A percentile compares a stretch with the other conserved stretches of the same genome.
Evolutionary conservation across 371 early-diverging fungal species (phyloP).

Genomic region (Zancudomyces culisetae): DNA sequence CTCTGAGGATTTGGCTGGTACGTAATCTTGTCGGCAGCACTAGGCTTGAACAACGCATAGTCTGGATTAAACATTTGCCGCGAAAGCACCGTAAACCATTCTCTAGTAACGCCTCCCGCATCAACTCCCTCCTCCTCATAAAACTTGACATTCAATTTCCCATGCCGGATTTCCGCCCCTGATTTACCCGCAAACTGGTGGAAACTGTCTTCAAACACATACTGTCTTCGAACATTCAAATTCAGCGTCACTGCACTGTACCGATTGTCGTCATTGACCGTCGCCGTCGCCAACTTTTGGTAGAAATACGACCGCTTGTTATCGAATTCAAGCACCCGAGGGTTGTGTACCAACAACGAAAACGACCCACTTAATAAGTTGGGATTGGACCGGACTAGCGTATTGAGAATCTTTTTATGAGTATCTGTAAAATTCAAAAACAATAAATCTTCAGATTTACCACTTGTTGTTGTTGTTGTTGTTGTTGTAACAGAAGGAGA

Average conservation of each 20-base stretch:
- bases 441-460: slow-evolving; percentile 35
- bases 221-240: slow-evolving; percentile 79
- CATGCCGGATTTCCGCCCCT: slow-evolving; percentile 83
- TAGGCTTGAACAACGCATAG: slow-evolving; percentile 91
- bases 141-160: slow-evolving; percentile 87
- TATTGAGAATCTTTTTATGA: slow-evolving; percentile 88
- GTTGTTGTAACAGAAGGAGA: not conserved
- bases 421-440: slow-evolving; percentile 82
- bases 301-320: slow-evolving; percentile 95
- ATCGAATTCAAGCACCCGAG: slow-evolving; percentile 95
- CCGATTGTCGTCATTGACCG: slow-evolving; percentile 45
- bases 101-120: slow-evolving; percentile 95
- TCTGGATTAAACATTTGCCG: slow-evolving; percentile 97
- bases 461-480: not conserved
- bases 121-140: slow-evolving; percentile 96
- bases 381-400: slow-evolving; percentile 93
- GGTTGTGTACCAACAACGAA: slow-evolving; percentile 85
- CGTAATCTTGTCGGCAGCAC: slow-evolving; percentile 86
- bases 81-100: slow-evolving; percentile 94
- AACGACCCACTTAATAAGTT: slow-evolving; percentile 90
- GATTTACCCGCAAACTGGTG: slow-evolving; percentile 76
- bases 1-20: slow-evolving; percentile 95
- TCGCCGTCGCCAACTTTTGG: slow-evolving; percentile 41
- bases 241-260: slow-evolving; percentile 53
- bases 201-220: slow-evolving; percentile 93